Percentiles rank a stretch among this genome's conserved stretches.
phyloP scores from a whole-genome alignment of 2,329 filamentous ascomycete genomes.

The Ophiocordyceps australis region DNA sequence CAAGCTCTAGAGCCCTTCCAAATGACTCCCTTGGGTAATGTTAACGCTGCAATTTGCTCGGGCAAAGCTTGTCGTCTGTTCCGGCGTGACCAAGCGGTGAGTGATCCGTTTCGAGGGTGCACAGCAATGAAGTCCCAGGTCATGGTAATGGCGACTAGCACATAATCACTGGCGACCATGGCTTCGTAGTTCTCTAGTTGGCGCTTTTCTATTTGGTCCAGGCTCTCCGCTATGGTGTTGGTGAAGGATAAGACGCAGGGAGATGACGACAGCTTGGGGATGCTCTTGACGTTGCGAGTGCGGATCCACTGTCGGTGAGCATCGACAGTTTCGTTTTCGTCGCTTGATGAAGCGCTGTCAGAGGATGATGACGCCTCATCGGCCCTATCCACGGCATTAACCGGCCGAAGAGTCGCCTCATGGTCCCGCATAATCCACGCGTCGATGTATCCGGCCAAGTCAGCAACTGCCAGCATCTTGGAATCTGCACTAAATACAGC shows the following conservation, averaged over 20 bases:
- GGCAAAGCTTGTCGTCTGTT: conserved; percentile 67
- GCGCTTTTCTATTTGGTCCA: conserved; percentile 8
- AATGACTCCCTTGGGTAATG: conserved; percentile 62
- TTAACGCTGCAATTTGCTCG: conserved; percentile 50
- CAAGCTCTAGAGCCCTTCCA: conserved; percentile 71
- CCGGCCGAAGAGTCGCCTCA: conserved; percentile 10
- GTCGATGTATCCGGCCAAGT: conserved; percentile 73
- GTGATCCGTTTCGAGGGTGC: conserved; percentile 54
- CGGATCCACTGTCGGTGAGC: conserved; percentile 47
- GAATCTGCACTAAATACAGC: conserved; percentile 67
- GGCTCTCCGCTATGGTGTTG: conserved; percentile 20
- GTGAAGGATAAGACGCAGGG: conserved; percentile 54
- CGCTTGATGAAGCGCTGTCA: conserved; percentile 21
- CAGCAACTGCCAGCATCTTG: conserved; percentile 58
- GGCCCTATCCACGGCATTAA: conserved; percentile 12
- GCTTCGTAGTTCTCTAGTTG: no score
- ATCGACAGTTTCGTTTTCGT: conserved; percentile 23
- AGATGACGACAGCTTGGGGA: conserved; percentile 48
- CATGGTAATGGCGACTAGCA: conserved; percentile 32
- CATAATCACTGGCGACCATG: conserved; percentile 23
- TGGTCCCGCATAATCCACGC: conserved; percentile 55
- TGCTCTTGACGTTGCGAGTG: conserved; percentile 50
- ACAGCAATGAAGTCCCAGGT: conserved; percentile 57
- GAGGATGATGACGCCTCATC: conserved; percentile 14
- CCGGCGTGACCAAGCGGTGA: conserved; percentile 72